Evolutionary conservation across 257 asterid genomes (phyloP).

Genomic region (Nemophila menziesii): DNA sequence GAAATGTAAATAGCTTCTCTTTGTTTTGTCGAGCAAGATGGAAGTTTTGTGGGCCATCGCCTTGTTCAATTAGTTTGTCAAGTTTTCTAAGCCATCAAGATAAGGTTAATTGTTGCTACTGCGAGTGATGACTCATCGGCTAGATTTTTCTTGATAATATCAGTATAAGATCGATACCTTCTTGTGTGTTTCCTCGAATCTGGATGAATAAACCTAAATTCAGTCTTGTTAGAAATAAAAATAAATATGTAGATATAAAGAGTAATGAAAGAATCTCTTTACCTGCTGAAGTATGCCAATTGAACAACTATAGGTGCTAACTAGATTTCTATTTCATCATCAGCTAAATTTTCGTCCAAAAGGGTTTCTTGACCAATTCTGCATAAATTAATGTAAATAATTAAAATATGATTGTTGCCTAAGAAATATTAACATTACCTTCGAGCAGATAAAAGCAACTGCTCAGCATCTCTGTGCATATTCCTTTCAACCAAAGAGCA

Average conservation of each 20-base stretch:
- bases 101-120: conserved; percentile 61
- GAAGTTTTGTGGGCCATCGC: conserved; percentile 50
- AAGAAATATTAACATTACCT: conserved; percentile 33
- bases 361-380: conserved; percentile 89
- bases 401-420: neutral
- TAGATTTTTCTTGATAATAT: conserved; percentile 63
- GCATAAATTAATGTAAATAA: conserved; percentile 16
- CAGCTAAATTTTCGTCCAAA: conserved; percentile 65
- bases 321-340: conserved; percentile 74
- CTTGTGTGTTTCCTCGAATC: conserved; percentile 67
- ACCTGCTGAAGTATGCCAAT: conserved; percentile 83
- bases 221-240: too few relatives aligned
- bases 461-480: conserved; percentile 66
- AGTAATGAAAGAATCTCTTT: conserved; percentile 3
- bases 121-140: conserved; percentile 75
- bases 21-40: conserved; percentile 61
- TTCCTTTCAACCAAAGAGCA: conserved; percentile 71
- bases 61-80: conserved; percentile 65
- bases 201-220: conserved; percentile 14
- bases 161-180: conserved; percentile 53
- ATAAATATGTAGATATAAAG: neutral
- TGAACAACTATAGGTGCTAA: conserved; percentile 87
- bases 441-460: conserved; percentile 68
- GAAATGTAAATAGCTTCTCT: conserved; percentile 72
- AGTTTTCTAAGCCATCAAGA: conserved; percentile 80